These are phyloP conservation scores for Pneumocystis carinii DNA, from an alignment of 1,139 yeast species.

Conservation along the genomic window DNA sequence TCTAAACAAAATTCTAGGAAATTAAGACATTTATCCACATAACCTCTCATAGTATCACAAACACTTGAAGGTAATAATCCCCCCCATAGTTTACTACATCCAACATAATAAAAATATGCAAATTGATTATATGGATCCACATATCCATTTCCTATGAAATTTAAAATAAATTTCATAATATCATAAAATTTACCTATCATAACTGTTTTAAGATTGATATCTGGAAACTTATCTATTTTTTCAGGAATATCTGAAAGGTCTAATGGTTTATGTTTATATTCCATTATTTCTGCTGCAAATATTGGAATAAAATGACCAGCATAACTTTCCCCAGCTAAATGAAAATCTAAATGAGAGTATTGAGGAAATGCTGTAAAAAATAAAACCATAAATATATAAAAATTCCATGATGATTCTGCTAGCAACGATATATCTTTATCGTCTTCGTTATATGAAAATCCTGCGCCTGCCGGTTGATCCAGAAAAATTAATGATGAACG, in stretches of 20 bases:
- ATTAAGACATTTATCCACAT: conserved; percentile 66
- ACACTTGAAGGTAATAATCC: conserved; percentile 65
- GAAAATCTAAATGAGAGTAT: conserved; percentile 59
- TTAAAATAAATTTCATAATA: neutral
- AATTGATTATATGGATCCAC: conserved; percentile 86
- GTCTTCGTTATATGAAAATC: conserved; percentile 58
- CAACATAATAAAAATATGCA: conserved; percentile 88
- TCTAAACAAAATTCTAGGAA: conserved; percentile 69
- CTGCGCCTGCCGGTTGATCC: conserved; percentile 92
- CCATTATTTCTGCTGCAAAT: neutral
- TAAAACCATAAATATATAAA: conserved; percentile 75
- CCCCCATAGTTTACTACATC: conserved; percentile 45
- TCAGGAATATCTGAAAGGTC: conserved; percentile 1
- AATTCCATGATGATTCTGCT: conserved; percentile 91
- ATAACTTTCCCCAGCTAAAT: conserved; percentile 96
- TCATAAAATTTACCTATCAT: neutral
- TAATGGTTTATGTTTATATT: neutral
- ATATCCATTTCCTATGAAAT: conserved; percentile 83
- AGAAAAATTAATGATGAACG: conserved; percentile 83
- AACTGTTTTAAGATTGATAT: conserved; percentile 72
- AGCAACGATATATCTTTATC: conserved; percentile 36
- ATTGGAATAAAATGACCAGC: conserved; percentile 97
- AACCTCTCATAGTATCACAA: conserved; percentile 59
- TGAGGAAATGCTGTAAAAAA: conserved; percentile 87
- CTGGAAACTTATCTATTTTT: conserved; percentile 35